These are phyloP conservation scores for Ilex aquifolium DNA, from an alignment of 257 asterid species.

Conservation along the genomic window DNA sequence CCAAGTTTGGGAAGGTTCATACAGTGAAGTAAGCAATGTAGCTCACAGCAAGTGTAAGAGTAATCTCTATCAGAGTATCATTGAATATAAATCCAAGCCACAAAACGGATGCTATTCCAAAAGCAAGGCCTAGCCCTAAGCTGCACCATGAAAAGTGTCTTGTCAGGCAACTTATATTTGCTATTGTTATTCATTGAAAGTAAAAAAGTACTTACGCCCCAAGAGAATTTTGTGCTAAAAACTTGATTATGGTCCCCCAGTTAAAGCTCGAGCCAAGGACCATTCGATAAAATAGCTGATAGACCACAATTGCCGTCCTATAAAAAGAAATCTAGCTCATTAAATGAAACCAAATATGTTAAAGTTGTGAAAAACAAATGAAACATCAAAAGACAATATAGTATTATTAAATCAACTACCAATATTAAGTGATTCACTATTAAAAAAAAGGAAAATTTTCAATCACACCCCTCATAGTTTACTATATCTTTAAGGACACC, in stretches of 20 bases:
- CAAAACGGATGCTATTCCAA: constrained; percentile 77
- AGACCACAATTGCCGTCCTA: constrained; percentile 97
- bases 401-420: not conserved
- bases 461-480: too few species aligned
- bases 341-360: constrained; percentile 1
- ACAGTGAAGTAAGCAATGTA: constrained; percentile 89
- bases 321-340: constrained; percentile 21
- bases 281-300: constrained; percentile 80
- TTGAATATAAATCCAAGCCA: constrained; percentile 98
- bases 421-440: too few species aligned
- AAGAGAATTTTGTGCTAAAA: constrained; percentile 65
- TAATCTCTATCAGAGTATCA: constrained; percentile 90
- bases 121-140: constrained; percentile 79
- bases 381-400: not conserved
- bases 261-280: constrained; percentile 72
- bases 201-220: constrained; percentile 78
- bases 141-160: constrained; percentile 39
- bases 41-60: constrained; percentile 93
- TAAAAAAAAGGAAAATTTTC: too few species aligned
- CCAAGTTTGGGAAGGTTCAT: constrained; percentile 29
- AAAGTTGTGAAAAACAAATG: not conserved
- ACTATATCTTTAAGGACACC: too few species aligned
- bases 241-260: constrained; percentile 66
- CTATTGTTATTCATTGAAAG: constrained; percentile 16
- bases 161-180: constrained; percentile 20